Conservation (phyloP, 1,139 yeast species). For the Zygoascus sp. region DNA sequence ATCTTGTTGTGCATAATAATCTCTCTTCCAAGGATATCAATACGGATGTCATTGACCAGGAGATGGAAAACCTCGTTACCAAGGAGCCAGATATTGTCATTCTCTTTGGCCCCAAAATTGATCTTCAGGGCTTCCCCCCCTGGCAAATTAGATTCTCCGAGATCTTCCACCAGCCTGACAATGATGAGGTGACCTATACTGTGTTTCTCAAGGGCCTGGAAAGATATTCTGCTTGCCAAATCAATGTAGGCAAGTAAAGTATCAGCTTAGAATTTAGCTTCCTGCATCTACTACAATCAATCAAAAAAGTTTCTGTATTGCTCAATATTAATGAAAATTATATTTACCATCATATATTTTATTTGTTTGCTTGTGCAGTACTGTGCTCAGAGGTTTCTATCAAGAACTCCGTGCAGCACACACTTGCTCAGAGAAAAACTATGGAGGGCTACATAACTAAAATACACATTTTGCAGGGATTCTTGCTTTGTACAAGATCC, state of each 20-base stretch:
- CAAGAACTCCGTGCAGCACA: too few species aligned
- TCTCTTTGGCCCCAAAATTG: constrained; percentile 78
- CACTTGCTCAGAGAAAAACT: too few species aligned
- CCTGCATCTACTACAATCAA: not conserved
- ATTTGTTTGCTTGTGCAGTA: too few species aligned
- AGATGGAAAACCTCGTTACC: constrained; percentile 71
- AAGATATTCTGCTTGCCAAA: constrained; percentile 72
- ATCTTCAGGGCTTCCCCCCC: constrained; percentile 93
- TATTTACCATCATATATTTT: too few species aligned
- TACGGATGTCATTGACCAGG: constrained; percentile 68
- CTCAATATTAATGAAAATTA: not conserved
- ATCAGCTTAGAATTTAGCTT: too few species aligned
- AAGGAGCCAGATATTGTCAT: constrained; percentile 86
- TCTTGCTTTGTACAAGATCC: too few species aligned
- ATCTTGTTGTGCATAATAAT: constrained; percentile 59
- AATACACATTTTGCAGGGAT: not conserved
- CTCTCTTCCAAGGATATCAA: constrained; percentile 65
- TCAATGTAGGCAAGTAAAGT: constrained; percentile 71
- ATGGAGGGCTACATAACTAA: not conserved
- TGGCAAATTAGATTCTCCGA: constrained; percentile 94
- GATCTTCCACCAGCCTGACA: constrained; percentile 86
- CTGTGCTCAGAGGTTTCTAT: not conserved
- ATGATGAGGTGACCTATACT: constrained; percentile 76
- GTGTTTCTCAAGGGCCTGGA: constrained; percentile 82
- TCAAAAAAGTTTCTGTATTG: not conserved